phyloP scores from a whole-genome alignment of 2,329 filamentous ascomycete species.

The Ceratocystis cacaofunesta region DNA sequence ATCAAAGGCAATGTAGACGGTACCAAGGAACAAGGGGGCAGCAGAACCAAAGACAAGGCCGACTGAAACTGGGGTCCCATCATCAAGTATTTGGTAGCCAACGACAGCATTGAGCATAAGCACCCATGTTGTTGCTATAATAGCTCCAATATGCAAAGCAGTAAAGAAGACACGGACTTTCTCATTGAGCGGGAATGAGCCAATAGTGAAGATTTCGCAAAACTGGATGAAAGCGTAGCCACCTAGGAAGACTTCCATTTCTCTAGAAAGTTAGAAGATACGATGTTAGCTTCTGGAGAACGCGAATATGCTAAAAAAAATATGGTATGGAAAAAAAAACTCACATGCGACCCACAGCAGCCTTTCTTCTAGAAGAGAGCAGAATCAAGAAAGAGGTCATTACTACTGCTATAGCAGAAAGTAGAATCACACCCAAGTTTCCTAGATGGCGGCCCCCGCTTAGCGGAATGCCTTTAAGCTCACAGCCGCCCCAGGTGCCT shows the following conservation, averaged over 20 bases:
- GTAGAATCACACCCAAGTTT: conserved; percentile 83
- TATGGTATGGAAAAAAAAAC: conserved; percentile 19
- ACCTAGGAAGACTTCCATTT: conserved; percentile 88
- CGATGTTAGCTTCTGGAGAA: conserved; percentile 6
- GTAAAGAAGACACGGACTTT: conserved; percentile 68
- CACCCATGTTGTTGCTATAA: conserved; percentile 78
- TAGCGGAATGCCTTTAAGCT: conserved; percentile 59
- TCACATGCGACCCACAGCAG: conserved; percentile 83
- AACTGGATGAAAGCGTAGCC: conserved; percentile 79
- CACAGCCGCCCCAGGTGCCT: conserved; percentile 52
- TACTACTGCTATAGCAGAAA: conserved; percentile 63
- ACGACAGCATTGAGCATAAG: conserved; percentile 84
- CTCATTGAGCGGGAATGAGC: conserved; percentile 63
- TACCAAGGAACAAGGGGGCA: conserved; percentile 63
- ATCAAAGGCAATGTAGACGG: conserved; percentile 89
- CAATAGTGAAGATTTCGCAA: conserved; percentile 93
- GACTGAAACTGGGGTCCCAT: conserved; percentile 75
- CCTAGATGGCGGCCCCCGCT: conserved; percentile 51
- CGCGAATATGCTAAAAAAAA: conserved; percentile 4
- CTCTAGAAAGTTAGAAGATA: conserved; percentile 36
- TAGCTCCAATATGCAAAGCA: conserved; percentile 77
- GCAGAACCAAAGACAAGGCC: conserved; percentile 60
- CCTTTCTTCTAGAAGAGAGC: conserved; percentile 75
- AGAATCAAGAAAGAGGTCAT: conserved; percentile 53
- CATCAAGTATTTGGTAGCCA: conserved; percentile 84